Percentiles rank a stretch among this genome's conserved stretches.
These are phyloP conservation scores for Fusarium foetens DNA, from an alignment of 2,329 filamentous ascomycete genomes.

Conservation along the genomic window DNA sequence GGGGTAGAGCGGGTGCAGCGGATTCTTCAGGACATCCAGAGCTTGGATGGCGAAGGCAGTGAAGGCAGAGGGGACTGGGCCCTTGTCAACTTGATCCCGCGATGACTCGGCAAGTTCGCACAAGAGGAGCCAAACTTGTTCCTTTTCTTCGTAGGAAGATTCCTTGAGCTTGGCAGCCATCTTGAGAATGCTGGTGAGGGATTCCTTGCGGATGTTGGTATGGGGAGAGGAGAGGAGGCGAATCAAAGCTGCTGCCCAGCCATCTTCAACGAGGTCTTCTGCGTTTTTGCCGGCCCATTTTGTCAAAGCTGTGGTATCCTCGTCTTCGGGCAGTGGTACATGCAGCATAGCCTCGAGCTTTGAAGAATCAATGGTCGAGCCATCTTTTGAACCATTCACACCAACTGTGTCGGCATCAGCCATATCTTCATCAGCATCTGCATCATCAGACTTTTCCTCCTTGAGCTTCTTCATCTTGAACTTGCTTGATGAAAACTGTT, in stretches of 20 bases:
- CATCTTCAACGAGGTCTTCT: conserved; percentile 82
- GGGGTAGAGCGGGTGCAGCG: conserved; percentile 83
- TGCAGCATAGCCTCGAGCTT: conserved; percentile 64
- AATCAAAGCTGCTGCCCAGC: conserved; percentile 75
- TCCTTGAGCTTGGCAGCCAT: conserved; percentile 71
- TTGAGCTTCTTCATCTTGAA: conserved; percentile 41
- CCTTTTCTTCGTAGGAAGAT: conserved; percentile 78
- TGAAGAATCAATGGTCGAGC: conserved; percentile 48
- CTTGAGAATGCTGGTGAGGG: conserved; percentile 74
- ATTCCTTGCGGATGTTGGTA: conserved; percentile 80
- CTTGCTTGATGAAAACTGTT: conserved; percentile 45
- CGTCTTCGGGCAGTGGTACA: conserved; percentile 56
- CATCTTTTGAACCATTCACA: conserved; percentile 5
- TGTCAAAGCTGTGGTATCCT: conserved; percentile 63
- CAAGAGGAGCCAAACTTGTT: conserved; percentile 81
- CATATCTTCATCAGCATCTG: conserved; percentile 36
- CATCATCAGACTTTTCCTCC: conserved; percentile 15
- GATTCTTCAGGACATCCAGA: conserved; percentile 76
- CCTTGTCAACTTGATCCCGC: conserved; percentile 61
- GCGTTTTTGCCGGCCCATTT: conserved; percentile 81
- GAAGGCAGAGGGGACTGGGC: conserved; percentile 76
- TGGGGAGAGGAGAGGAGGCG: conserved; percentile 80
- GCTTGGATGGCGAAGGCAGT: conserved; percentile 79
- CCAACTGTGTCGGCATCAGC: conserved; percentile 16
- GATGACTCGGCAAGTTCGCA: conserved; percentile 84